These are phyloP conservation scores for Phtheirospermum japonicum DNA, from an alignment of 257 asterid species.

Conservation along the genomic window DNA sequence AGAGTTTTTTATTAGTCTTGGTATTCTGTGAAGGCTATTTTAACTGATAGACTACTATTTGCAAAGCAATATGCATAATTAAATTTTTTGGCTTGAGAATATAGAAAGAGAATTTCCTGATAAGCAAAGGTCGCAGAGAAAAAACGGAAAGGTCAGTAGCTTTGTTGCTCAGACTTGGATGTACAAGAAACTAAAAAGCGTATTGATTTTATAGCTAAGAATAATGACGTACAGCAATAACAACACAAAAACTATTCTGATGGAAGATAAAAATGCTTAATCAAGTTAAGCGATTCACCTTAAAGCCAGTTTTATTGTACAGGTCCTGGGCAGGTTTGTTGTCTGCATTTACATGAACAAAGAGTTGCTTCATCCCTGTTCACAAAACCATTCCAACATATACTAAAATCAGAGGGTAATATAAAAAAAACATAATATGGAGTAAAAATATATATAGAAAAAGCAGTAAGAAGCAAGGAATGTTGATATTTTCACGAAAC, in stretches of 20 bases:
- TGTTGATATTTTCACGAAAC: constrained; percentile 37
- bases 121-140: neutral
- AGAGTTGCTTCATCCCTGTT: constrained; percentile 71
- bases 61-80: neutral
- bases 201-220: neutral
- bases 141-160: neutral
- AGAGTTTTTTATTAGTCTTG: neutral
- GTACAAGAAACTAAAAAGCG: neutral
- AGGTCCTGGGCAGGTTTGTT: constrained; percentile 75
- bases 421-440: constrained; percentile 4
- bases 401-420: constrained; percentile 3
- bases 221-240: neutral
- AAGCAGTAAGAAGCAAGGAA: constrained; percentile 15
- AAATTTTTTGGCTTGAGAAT: neutral
- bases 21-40: neutral
- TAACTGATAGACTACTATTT: neutral
- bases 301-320: constrained; percentile 70
- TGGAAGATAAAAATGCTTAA: neutral
- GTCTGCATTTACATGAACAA: constrained; percentile 82
- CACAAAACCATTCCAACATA: constrained; percentile 24
- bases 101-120: neutral
- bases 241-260: neutral
- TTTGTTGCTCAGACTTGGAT: neutral
- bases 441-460: neutral
- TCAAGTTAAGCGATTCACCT: constrained; percentile 41